Evolutionary conservation across 1,284 basidiomycete species (phyloP).

Genomic region (Irpex sp.): DNA sequence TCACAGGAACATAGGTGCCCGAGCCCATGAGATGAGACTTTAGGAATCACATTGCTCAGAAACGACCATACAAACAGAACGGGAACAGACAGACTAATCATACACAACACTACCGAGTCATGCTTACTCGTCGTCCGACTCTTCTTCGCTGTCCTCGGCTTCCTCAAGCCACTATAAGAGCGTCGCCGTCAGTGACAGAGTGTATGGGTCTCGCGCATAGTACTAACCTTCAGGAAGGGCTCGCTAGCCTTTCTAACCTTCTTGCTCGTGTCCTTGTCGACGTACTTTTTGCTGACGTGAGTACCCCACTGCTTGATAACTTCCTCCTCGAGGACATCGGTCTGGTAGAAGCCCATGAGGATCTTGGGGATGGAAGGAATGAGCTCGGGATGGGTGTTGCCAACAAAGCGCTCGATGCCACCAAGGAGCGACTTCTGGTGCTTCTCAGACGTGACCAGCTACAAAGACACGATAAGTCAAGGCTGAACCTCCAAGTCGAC

Average conservation of each 20-base stretch:
- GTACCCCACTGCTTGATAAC: constrained; percentile 92
- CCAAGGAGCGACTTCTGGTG: constrained; percentile 94
- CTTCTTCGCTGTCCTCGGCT: constrained; percentile 41
- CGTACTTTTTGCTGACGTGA: constrained; percentile 97
- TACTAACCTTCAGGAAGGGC: constrained; percentile 72
- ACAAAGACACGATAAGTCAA: not conserved
- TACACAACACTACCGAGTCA: not conserved
- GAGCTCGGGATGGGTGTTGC: constrained; percentile 65
- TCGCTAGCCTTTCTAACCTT: constrained; percentile 94
- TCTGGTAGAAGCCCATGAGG: constrained; percentile 94
- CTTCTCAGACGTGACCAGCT: constrained; percentile 85
- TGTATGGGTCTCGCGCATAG: not conserved
- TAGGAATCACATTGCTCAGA: not conserved
- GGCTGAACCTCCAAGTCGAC: not conserved
- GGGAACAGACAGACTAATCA: not conserved
- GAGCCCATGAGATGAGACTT: not conserved
- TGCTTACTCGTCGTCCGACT: constrained; percentile 32
- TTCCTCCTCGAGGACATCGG: constrained; percentile 91
- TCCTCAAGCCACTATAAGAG: constrained; percentile 46
- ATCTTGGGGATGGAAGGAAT: constrained; percentile 80
- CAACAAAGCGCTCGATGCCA: constrained; percentile 83
- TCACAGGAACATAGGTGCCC: too few relatives aligned
- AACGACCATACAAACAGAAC: not conserved
- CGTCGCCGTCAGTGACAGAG: not conserved
- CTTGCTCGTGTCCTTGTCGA: constrained; percentile 94